phyloP scores from a whole-genome alignment of 768 basidiomycete species.

The Cystoderma amianthinum region DNA sequence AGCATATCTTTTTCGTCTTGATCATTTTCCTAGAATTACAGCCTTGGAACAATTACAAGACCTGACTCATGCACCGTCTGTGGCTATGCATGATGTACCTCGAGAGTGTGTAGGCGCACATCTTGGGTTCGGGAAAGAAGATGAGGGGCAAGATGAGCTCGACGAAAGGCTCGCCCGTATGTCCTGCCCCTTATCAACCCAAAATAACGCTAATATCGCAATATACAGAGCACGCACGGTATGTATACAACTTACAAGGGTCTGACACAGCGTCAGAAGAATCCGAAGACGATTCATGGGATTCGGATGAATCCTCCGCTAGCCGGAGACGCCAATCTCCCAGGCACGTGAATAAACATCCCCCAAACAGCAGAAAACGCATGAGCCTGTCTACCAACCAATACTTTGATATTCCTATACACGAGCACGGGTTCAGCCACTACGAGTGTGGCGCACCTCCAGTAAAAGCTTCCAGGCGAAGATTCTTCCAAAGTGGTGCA shows the following conservation, averaged over 20 bases:
- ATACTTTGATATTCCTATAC: conserved; percentile 41
- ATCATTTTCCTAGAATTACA: conserved; percentile 15
- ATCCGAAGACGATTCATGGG: conserved; percentile 38
- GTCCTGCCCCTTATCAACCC: conserved; percentile 15
- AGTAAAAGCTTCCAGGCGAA: conserved; percentile 29
- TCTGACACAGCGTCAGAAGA: conserved; percentile 38
- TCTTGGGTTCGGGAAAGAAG: conserved; percentile 46
- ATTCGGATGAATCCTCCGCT: conserved; percentile 41
- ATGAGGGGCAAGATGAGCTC: conserved; percentile 50
- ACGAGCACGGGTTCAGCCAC: conserved; percentile 36
- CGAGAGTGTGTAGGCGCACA: conserved; percentile 58
- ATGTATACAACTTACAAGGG: conserved; percentile 55
- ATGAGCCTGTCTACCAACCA: conserved; percentile 67
- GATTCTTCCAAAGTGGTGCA: conserved; percentile 50
- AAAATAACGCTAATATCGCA: neutral
- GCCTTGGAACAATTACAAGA: conserved; percentile 38
- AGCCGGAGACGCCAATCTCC: conserved; percentile 11
- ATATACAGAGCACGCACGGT: conserved; percentile 53
- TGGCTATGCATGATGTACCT: conserved; percentile 81
- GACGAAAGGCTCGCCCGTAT: conserved; percentile 69
- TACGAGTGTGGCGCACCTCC: conserved; percentile 25
- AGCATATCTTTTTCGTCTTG: neutral
- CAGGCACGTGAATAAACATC: conserved; percentile 11
- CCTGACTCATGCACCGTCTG: conserved; percentile 67
- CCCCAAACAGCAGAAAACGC: conserved; percentile 34